phyloP scores from a whole-genome alignment of 257 asterid genomes.

The Gentiana straminea region DNA sequence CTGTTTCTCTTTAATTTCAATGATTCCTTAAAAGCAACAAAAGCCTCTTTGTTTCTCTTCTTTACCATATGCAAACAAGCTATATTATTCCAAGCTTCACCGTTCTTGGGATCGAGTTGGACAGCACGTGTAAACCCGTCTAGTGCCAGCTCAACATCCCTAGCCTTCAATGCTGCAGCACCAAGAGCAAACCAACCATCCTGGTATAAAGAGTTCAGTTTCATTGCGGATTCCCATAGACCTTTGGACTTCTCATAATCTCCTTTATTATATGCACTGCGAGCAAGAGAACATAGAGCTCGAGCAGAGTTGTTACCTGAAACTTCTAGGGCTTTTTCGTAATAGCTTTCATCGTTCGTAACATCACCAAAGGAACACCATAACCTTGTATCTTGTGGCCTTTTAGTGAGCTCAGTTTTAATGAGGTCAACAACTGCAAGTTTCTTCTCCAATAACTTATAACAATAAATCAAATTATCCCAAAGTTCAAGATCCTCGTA shows the following conservation, averaged over 20 bases:
- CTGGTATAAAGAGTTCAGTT: constrained; percentile 69
- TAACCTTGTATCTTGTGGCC: constrained; percentile 68
- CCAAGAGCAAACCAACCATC: constrained; percentile 99
- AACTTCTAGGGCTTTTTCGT: constrained; percentile 78
- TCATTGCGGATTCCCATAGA: constrained; percentile 90
- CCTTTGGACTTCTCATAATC: constrained; percentile 65
- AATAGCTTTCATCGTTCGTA: constrained; percentile 58
- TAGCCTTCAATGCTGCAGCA: constrained; percentile 79
- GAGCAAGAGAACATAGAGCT: constrained; percentile 84
- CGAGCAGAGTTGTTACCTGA: constrained; percentile 75
- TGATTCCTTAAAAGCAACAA: constrained; percentile 94
- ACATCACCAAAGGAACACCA: constrained; percentile 98
- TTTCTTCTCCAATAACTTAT: constrained; percentile 70
- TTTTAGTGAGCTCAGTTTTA: constrained; percentile 41
- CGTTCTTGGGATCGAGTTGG: constrained; percentile 93
- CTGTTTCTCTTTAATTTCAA: constrained; percentile 75
- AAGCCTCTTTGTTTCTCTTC: constrained; percentile 69
- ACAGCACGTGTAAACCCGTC: constrained; percentile 88
- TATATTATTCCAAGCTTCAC: constrained; percentile 96
- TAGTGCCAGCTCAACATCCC: constrained; percentile 71
- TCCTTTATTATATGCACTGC: constrained; percentile 77
- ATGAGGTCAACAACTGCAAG: constrained; percentile 89
- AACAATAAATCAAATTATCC: constrained; percentile 86
- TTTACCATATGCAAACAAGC: constrained; percentile 87
- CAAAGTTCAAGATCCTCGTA: constrained; percentile 95